phyloP scores from a whole-genome alignment of 1,139 yeast genomes.

The Petasospora fabianii region DNA sequence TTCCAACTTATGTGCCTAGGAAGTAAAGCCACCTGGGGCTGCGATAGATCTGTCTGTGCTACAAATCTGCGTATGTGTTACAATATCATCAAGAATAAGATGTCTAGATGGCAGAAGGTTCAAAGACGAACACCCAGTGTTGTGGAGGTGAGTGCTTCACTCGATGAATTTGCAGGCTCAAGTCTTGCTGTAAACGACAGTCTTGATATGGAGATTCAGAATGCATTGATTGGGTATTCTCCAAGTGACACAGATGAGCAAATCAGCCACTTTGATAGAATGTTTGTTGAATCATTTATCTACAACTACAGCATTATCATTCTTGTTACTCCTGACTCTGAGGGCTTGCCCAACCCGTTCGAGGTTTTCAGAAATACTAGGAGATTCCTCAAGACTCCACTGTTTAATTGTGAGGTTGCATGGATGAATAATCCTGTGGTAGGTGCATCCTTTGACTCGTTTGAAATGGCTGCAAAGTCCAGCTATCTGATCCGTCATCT shows the following conservation, averaged over 20 bases:
- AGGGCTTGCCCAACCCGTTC: slow-evolving; percentile 36
- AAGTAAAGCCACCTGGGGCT: slow-evolving; percentile 32
- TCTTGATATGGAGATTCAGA: slow-evolving; percentile 8
- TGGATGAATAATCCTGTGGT: slow-evolving; percentile 39
- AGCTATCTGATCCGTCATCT: slow-evolving; percentile 35
- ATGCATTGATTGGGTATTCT: slow-evolving; percentile 2
- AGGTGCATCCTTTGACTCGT: slow-evolving; percentile 35
- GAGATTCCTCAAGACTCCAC: slow-evolving; percentile 31
- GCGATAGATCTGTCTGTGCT: slow-evolving; percentile 30
- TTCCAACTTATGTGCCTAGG: slow-evolving; percentile 36
- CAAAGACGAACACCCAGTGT: no score
- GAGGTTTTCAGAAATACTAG: slow-evolving; percentile 32
- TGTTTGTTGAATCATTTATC: slow-evolving; percentile 37
- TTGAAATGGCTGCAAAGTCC: slow-evolving; percentile 39
- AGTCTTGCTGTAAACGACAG: no score
- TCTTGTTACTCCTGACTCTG: slow-evolving; percentile 28
- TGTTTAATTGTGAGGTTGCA: slow-evolving; percentile 30
- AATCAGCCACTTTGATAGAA: slow-evolving; percentile 12
- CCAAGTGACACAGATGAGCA: background rate
- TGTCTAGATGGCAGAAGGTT: slow-evolving; percentile 2
- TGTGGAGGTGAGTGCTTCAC: no score
- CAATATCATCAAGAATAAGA: slow-evolving; percentile 26
- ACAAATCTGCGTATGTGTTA: slow-evolving; percentile 31
- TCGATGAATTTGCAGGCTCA: no score
- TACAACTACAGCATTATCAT: slow-evolving; percentile 35